Conservation (phyloP, 1,284 basidiomycete species). For the Schizophyllum amplum region DNA sequence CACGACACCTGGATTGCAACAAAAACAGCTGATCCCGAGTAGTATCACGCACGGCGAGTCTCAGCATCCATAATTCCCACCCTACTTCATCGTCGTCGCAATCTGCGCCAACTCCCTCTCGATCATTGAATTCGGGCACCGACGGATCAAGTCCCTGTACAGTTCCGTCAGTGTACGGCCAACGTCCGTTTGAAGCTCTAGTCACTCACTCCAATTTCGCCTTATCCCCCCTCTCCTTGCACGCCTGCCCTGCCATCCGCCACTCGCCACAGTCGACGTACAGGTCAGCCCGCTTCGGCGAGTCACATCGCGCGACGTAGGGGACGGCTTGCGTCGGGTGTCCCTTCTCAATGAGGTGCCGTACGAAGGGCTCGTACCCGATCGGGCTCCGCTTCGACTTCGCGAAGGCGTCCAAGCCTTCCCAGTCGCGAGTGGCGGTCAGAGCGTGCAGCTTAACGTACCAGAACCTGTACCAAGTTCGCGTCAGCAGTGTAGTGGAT, state of each 20-base stretch:
- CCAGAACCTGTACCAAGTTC: conserved; percentile 63
- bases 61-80: neutral
- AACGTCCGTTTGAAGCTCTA: conserved; percentile 7
- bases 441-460: conserved; percentile 83
- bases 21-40: too few species aligned
- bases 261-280: conserved; percentile 87
- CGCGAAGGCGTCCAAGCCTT: conserved; percentile 76
- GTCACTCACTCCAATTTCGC: conserved; percentile 69
- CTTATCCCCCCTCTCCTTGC: conserved; percentile 80
- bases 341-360: conserved; percentile 66
- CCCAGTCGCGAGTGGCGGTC: conserved; percentile 74
- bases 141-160: conserved; percentile 56
- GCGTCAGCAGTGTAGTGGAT: neutral
- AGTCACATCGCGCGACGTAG: conserved; percentile 80
- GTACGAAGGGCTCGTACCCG: conserved; percentile 91
- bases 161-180: conserved; percentile 3
- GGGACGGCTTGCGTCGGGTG: conserved; percentile 64
- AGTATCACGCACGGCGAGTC: too few species aligned
- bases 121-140: conserved; percentile 72
- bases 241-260: conserved; percentile 79
- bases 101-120: conserved; percentile 73
- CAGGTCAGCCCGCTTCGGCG: conserved; percentile 73
- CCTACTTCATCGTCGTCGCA: conserved; percentile 53
- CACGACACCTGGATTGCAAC: too few species aligned
- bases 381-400: conserved; percentile 87